A percentile compares a stretch with the other conserved stretches of the same genome.
These are phyloP conservation scores for Multifurca ochricompacta DNA, from an alignment of 768 basidiomycete species.

Conservation along the genomic window DNA sequence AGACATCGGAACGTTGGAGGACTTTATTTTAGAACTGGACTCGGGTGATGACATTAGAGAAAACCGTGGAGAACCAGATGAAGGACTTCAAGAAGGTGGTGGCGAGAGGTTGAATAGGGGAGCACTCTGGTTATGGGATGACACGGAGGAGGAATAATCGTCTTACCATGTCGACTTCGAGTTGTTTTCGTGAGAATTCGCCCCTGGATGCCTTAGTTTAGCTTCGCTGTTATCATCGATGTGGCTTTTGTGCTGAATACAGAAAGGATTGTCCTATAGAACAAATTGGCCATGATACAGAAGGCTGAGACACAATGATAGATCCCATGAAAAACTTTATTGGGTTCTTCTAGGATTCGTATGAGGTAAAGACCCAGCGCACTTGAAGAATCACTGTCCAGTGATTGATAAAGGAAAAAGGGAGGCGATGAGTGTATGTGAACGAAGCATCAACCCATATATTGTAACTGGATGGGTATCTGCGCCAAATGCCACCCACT, in stretches of 20 bases:
- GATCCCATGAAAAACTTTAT: neutral
- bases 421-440: neutral
- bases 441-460: neutral
- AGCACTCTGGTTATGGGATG: neutral
- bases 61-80: neutral
- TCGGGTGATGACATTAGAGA: constrained; percentile 11
- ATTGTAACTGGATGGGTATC: neutral
- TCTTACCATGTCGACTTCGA: neutral
- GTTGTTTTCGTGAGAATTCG: neutral
- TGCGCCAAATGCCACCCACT: neutral
- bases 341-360: neutral
- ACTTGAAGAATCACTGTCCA: neutral
- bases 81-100: neutral
- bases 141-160: neutral
- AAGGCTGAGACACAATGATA: neutral
- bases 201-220: neutral
- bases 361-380: neutral
- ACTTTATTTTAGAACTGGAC: constrained; percentile 9
- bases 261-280: too few relatives aligned
- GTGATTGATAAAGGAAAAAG: neutral
- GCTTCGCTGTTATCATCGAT: too few relatives aligned
- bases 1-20: constrained; percentile 7
- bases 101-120: neutral
- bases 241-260: neutral
- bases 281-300: neutral